Evolutionary conservation across 306 rosid species (phyloP).

Genomic region (Cucurbita moschata): DNA sequence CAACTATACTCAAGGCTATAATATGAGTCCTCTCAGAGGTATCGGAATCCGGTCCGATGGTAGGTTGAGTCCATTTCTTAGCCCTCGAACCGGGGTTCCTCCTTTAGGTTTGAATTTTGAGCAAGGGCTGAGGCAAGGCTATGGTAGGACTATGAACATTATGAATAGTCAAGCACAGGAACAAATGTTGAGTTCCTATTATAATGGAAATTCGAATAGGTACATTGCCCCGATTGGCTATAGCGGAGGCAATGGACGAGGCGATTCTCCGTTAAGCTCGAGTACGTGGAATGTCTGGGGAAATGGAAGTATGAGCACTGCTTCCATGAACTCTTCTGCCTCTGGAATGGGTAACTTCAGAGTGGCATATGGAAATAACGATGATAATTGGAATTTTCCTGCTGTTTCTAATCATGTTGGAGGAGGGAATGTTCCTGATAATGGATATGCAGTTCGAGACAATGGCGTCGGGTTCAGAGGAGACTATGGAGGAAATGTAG

Average conservation of each 20-base stretch:
- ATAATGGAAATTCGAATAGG: constrained; percentile 54
- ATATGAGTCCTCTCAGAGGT: constrained; percentile 71
- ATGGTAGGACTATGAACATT: constrained; percentile 48
- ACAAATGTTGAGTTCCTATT: constrained; percentile 51
- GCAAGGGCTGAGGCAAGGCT: constrained; percentile 58
- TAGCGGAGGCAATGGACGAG: constrained; percentile 48
- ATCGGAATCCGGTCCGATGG: constrained; percentile 76
- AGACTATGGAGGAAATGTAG: constrained; percentile 61
- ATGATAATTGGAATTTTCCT: constrained; percentile 49
- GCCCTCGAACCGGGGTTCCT: constrained; percentile 57
- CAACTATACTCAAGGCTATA: constrained; percentile 62
- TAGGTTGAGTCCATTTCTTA: constrained; percentile 62
- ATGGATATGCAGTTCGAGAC: constrained; percentile 58
- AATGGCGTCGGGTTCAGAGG: constrained; percentile 51
- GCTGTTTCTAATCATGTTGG: constrained; percentile 44
- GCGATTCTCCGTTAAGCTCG: constrained; percentile 48
- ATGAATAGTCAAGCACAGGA: constrained; percentile 67
- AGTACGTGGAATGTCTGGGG: constrained; percentile 79
- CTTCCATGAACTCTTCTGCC: constrained; percentile 35
- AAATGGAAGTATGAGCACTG: constrained; percentile 43
- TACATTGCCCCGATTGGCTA: constrained; percentile 62
- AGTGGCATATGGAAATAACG: constrained; percentile 47
- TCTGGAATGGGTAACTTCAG: constrained; percentile 61
- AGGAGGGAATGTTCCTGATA: constrained; percentile 47
- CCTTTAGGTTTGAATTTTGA: constrained; percentile 72